Conservation (phyloP, 345 rosid genomes). For the Abelmoschus esculentus region DNA sequence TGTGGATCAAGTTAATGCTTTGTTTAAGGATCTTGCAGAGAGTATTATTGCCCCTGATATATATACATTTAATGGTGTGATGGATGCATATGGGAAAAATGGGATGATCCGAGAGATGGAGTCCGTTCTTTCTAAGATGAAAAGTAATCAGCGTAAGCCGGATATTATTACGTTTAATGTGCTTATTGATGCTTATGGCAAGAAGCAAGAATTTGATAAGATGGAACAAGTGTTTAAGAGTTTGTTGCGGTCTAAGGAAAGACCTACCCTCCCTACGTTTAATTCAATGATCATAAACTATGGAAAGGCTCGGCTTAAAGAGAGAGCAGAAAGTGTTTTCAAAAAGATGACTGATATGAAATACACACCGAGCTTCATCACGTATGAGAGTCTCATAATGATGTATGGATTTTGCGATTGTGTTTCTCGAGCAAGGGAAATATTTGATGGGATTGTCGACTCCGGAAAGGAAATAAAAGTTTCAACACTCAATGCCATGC, state of each 20-base stretch:
- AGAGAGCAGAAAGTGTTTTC: slow-evolving; percentile 42
- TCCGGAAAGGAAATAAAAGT: slow-evolving; percentile 49
- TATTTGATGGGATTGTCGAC: slow-evolving; percentile 47
- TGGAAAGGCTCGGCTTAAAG: slow-evolving; percentile 73
- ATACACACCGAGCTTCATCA: slow-evolving; percentile 56
- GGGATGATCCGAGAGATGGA: slow-evolving; percentile 93
- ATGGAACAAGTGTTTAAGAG: slow-evolving; percentile 92
- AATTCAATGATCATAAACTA: slow-evolving; percentile 84
- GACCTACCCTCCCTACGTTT: slow-evolving; percentile 56
- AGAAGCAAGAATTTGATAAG: slow-evolving; percentile 79
- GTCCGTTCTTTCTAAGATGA: slow-evolving; percentile 68
- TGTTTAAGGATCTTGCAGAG: slow-evolving; percentile 65
- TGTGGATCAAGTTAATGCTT: slow-evolving; percentile 57
- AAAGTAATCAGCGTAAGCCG: slow-evolving; percentile 61
- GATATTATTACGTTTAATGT: slow-evolving; percentile 72
- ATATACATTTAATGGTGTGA: slow-evolving; percentile 77
- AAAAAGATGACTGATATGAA: slow-evolving; percentile 55
- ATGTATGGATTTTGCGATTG: slow-evolving; percentile 72
- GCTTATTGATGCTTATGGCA: slow-evolving; percentile 80
- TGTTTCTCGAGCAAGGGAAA: slow-evolving; percentile 63
- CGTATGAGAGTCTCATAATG: slow-evolving; percentile 72
- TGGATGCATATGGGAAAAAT: slow-evolving; percentile 93
- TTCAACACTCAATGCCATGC: slow-evolving; percentile 52
- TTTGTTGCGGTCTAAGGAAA: slow-evolving; percentile 68
- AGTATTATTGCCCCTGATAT: slow-evolving; percentile 61